Conservation (phyloP, 768 basidiomycete species). For the Boletellus ananas region DNA sequence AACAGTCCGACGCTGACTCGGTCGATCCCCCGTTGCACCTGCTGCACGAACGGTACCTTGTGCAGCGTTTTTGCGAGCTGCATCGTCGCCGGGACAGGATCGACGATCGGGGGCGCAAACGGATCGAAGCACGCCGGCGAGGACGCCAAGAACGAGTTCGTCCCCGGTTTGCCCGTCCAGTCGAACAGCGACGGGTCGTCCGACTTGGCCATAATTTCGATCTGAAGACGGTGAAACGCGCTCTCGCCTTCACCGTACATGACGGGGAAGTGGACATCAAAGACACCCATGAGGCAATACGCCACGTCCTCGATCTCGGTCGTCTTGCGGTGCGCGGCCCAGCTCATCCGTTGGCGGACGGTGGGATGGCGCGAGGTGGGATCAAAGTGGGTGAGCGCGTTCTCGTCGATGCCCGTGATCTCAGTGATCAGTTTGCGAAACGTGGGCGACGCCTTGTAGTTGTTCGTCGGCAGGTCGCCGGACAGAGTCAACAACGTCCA, state of each 20-base stretch:
- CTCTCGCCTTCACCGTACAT: slow-evolving; percentile 28
- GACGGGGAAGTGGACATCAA: slow-evolving; percentile 26
- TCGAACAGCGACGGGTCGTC: slow-evolving; percentile 25
- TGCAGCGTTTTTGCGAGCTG: neutral
- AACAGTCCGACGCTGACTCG: slow-evolving; percentile 12
- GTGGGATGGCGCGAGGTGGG: slow-evolving; percentile 10
- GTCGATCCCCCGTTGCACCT: slow-evolving; percentile 15
- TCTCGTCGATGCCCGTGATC: slow-evolving; percentile 18
- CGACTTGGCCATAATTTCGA: slow-evolving; percentile 23
- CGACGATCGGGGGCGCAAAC: slow-evolving; percentile 12
- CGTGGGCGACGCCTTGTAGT: slow-evolving; percentile 13
- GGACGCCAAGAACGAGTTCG: slow-evolving; percentile 17
- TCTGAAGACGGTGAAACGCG: slow-evolving; percentile 27
- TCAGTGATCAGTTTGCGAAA: slow-evolving; percentile 14
- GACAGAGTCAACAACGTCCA: slow-evolving; percentile 19
- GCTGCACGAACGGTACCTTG: slow-evolving; percentile 11
- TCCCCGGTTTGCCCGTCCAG: slow-evolving; percentile 17
- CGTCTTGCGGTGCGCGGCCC: slow-evolving; percentile 29
- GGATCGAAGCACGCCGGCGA: slow-evolving; percentile 22
- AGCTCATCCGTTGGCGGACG: slow-evolving; percentile 23
- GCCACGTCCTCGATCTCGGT: slow-evolving; percentile 28
- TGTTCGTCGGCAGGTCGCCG: slow-evolving; percentile 12
- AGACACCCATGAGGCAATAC: slow-evolving; percentile 28
- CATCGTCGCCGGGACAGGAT: slow-evolving; percentile 18
- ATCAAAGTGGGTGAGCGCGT: slow-evolving; percentile 17